Evolutionary conservation across 345 rosid species (phyloP), one percentile per base, ranked within the genome.

Genomic region (Erysimum cheiranthoides): DNA sequence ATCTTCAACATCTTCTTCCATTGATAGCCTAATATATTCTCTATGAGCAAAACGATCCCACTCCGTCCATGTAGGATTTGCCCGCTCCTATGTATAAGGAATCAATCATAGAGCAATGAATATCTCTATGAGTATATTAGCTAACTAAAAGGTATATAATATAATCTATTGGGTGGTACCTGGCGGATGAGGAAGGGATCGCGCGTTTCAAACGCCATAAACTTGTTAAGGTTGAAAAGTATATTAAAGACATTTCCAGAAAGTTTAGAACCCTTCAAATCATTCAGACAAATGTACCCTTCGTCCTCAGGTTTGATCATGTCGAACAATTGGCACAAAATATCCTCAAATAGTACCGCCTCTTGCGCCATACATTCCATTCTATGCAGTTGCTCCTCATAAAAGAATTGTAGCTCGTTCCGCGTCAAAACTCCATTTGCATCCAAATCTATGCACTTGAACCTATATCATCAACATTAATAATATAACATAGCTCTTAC

Each of bases 341-440:
- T 91, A 82, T 93, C 98, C 84, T 93, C 98, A 83, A 91, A 91
- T 38, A 93, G 84, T 42, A 93, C 98, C 10, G 97, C 96, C 74
- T 93, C 98, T 77, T 93, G 98, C 2, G 94, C 97, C 98, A 93
- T 88, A 83, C 98, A 93, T 73, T 93, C 98, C 98, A 93, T 93
- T 71, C 98, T 91, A 84, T 93, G 98, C 76, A 93, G 80, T 74
- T 93, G 97, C 81, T 93, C 98, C 76, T 93, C 98, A 62, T 93
- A 93, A 80, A 90, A 92, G 86, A 88, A 92, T 66, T 92, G 97
- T 82, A 92, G 84, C 75, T 92, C 97, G 56, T 90, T 92, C 60
- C 91, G 84, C 2, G 97, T 91, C 72, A 93, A 63, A 75, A 91
- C 73, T 76, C 96, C 96, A 79, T 93, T 93, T 42, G 90, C 94